A percentile compares a stretch with the other conserved stretches of the same genome.
phyloP scores from a whole-genome alignment of 805 yeast genomes.

The Pichia paraexigua region DNA sequence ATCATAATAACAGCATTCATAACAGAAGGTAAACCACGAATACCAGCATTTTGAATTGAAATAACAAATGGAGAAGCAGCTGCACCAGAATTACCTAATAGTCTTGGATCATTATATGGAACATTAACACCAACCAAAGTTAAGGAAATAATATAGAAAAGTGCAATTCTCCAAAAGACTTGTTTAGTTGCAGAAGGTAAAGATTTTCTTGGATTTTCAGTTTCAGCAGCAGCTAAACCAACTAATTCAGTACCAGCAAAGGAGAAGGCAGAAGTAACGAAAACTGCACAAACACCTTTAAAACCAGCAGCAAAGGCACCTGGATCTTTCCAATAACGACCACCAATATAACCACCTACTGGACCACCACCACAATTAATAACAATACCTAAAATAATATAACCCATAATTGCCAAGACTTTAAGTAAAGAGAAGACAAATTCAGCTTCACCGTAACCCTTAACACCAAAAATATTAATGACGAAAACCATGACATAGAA shows the following conservation, averaged over 20 bases:
- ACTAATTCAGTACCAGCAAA: slow-evolving; percentile 61
- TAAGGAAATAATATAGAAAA: slow-evolving; percentile 49
- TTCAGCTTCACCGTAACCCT: slow-evolving; percentile 66
- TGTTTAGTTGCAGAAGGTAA: slow-evolving; percentile 60
- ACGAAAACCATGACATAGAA: slow-evolving; percentile 43
- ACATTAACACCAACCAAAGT: slow-evolving; percentile 52
- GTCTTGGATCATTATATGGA: slow-evolving; percentile 44
- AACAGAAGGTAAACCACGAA: slow-evolving; percentile 56
- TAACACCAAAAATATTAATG: slow-evolving; percentile 54
- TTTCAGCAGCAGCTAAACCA: slow-evolving; percentile 63
- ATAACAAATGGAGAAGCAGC: slow-evolving; percentile 65
- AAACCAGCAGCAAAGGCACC: slow-evolving; percentile 48
- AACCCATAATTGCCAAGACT: slow-evolving; percentile 51
- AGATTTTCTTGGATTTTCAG: slow-evolving; percentile 50
- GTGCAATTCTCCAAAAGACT: slow-evolving; percentile 54
- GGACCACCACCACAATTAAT: slow-evolving; percentile 61
- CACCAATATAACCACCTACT: slow-evolving; percentile 51
- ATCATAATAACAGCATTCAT: slow-evolving; percentile 66
- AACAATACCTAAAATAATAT: slow-evolving; percentile 46
- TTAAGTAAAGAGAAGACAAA: slow-evolving; percentile 47
- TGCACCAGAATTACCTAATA: slow-evolving; percentile 39
- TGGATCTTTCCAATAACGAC: slow-evolving; percentile 49
- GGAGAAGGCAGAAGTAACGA: slow-evolving; percentile 55
- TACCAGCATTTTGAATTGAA: slow-evolving; percentile 55
- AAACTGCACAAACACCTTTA: slow-evolving; percentile 58